Conservation (phyloP, 2,329 filamentous ascomycete species). For the Stemphylium beticola region DNA sequence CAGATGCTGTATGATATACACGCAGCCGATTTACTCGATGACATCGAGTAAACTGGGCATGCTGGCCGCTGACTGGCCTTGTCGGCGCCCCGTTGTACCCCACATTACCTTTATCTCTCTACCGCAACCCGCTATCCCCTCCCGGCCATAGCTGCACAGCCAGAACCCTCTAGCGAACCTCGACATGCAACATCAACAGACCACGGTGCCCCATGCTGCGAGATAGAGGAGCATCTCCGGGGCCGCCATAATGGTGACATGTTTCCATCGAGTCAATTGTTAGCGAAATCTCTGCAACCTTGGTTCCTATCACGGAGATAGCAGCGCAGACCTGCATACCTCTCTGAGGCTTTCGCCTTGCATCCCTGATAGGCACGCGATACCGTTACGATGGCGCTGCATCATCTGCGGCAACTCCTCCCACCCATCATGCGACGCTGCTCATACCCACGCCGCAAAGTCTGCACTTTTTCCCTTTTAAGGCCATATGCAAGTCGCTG, state of each 20-base stretch:
- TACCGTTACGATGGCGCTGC: slow-evolving; percentile 17
- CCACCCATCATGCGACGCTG: slow-evolving; percentile 9
- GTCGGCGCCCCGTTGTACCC: slow-evolving; percentile 20
- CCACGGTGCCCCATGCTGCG: slow-evolving; percentile 10
- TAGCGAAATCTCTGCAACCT: slow-evolving; percentile 4
- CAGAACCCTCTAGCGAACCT: slow-evolving; percentile 17
- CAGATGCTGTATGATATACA: slow-evolving; percentile 20
- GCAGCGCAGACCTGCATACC: slow-evolving; percentile 7
- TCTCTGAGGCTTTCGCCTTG: slow-evolving; percentile 5
- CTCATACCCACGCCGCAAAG: slow-evolving; percentile 3
- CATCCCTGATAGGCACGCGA: slow-evolving; percentile 18
- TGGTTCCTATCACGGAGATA: slow-evolving; percentile 23
- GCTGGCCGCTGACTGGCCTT: slow-evolving; percentile 22
- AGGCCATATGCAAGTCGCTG: not conserved
- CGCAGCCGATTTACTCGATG: slow-evolving; percentile 34
- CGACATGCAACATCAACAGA: slow-evolving; percentile 19
- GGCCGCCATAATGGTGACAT: slow-evolving; percentile 26
- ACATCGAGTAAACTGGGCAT: slow-evolving; percentile 34
- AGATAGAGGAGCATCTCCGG: slow-evolving; percentile 31
- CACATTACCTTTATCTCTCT: slow-evolving; percentile 35
- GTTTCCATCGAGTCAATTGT: slow-evolving; percentile 41
- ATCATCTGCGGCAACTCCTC: slow-evolving; percentile 20
- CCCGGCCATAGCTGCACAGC: slow-evolving; percentile 7
- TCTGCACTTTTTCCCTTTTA: slow-evolving; percentile 2
- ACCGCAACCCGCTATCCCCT: slow-evolving; percentile 12